Base-by-base conservation (phyloP, 345 rosid species). In the Litchi chinensis region DNA sequence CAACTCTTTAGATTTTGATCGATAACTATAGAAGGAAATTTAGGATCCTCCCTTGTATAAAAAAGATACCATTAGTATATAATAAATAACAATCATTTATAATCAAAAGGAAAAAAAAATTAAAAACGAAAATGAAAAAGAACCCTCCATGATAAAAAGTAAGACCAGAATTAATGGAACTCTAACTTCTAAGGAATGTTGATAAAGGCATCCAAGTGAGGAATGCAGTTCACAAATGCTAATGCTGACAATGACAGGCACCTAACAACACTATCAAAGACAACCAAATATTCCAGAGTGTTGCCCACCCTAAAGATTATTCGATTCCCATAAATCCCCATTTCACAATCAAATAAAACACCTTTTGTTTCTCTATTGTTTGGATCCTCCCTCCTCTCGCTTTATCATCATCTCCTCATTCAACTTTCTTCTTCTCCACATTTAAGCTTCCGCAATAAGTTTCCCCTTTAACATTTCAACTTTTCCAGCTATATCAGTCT, bases 291-390 rank as follows among this genome's bases (percentile, higher is more conserved):
- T 76, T 59, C 21, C 24, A 10, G n/a, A 19, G 48, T 43, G 48
- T 43, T 69, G 65, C 46, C 69, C 60, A 24, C 48, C 5, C 18
- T 19, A 57, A 59, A 68, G n/a, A 60, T 77, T 41, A 77, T 69
- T 77, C 75, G 21, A 69, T 77, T 57, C 44, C 68, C 67, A 67
- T 5, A 68, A 68, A 12, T 26, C 21, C 41, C 24, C 79, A 43
- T 12, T 21, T 66, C 54, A 66, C 65, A n/a, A 67, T 56, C 57
- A 54, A 57, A 52, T 72, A 13, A 54, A 16, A 12, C 28, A 21
- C 46, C 22, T 66, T 37, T 75, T 50, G 1, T 75, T 64, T 37
- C 1, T 19, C 39, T 3, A n/a, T 10, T 15, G 18, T 8, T 37
- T 50, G n/a, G 70, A 59, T 57, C 19, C 65, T 76, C 37, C 37